Conservation (phyloP, 1,284 basidiomycete genomes). For the Coniophora puteana region DNA sequence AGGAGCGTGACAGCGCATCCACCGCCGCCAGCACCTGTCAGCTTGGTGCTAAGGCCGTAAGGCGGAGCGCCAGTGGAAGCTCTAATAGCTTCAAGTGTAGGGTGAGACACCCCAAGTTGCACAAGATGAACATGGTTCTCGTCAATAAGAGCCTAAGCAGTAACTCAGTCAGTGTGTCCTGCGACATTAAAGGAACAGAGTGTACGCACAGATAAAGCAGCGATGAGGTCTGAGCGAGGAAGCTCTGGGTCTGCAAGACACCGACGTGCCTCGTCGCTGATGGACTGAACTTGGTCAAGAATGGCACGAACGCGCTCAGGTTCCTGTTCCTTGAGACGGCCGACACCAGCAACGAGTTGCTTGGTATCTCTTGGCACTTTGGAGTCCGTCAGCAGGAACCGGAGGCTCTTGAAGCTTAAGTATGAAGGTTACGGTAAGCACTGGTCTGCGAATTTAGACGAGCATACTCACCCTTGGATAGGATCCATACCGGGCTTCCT, state of each 20-base stretch:
- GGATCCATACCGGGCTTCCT: constrained; percentile 78
- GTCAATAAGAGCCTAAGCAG: constrained; percentile 70
- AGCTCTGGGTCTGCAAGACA: constrained; percentile 75
- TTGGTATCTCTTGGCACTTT: constrained; percentile 93
- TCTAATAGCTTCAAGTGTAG: constrained; percentile 82
- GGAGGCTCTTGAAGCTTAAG: constrained; percentile 59
- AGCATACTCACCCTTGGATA: constrained; percentile 71
- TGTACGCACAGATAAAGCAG: constrained; percentile 59
- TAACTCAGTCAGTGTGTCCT: neutral
- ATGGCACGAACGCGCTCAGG: constrained; percentile 76
- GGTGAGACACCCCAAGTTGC: constrained; percentile 91
- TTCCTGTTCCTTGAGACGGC: constrained; percentile 70
- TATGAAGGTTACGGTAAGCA: neutral
- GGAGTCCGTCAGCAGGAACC: constrained; percentile 92
- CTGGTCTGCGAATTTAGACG: constrained; percentile 16
- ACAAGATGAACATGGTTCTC: constrained; percentile 90
- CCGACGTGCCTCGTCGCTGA: constrained; percentile 77
- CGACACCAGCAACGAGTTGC: constrained; percentile 88
- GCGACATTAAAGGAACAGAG: constrained; percentile 11
- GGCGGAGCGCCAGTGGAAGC: constrained; percentile 60
- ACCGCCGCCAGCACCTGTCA: constrained; percentile 98
- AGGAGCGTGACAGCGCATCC: constrained; percentile 96
- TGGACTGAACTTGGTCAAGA: constrained; percentile 74
- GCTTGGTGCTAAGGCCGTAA: constrained; percentile 85
- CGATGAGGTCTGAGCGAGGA: constrained; percentile 55